Percentiles rank a stretch among this genome's conserved stretches.
Evolutionary conservation across 768 basidiomycete species (phyloP).

Genomic region (Naganishia friedmannii): DNA sequence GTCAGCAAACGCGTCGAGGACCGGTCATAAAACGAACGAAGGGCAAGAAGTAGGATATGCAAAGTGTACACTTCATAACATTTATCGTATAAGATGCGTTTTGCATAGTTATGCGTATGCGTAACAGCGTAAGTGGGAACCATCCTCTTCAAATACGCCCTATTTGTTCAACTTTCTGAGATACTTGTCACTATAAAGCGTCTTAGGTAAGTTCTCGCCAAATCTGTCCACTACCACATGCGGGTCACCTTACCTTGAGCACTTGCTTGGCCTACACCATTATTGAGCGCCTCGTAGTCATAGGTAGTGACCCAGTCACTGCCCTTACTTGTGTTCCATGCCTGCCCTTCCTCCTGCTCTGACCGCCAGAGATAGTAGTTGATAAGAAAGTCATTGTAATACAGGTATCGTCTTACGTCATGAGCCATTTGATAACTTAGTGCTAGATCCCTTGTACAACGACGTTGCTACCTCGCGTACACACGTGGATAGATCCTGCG

Average conservation of each 20-base stretch:
- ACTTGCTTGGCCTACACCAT: not conserved
- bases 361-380: not conserved
- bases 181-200: not conserved
- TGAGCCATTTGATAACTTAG: too few relatives aligned
- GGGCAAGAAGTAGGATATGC: too few relatives aligned
- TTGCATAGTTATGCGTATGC: too few relatives aligned
- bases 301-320: not conserved
- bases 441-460: too few relatives aligned
- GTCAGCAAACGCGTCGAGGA: too few relatives aligned
- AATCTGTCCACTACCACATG: not conserved
- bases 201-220: not conserved
- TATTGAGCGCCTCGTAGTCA: not conserved
- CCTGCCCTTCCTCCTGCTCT: not conserved
- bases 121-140: too few relatives aligned
- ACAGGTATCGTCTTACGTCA: too few relatives aligned
- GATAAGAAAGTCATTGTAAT: not conserved
- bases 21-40: too few relatives aligned
- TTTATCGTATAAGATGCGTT: too few relatives aligned
- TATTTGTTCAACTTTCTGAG: not conserved
- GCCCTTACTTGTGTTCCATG: not conserved
- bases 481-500: not conserved
- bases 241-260: not conserved
- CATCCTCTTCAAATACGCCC: too few relatives aligned
- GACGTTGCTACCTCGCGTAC: too few relatives aligned
- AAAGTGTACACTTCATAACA: too few relatives aligned